These are phyloP conservation scores for Mycena indigotica DNA, from an alignment of 768 basidiomycete species.

Conservation along the genomic window DNA sequence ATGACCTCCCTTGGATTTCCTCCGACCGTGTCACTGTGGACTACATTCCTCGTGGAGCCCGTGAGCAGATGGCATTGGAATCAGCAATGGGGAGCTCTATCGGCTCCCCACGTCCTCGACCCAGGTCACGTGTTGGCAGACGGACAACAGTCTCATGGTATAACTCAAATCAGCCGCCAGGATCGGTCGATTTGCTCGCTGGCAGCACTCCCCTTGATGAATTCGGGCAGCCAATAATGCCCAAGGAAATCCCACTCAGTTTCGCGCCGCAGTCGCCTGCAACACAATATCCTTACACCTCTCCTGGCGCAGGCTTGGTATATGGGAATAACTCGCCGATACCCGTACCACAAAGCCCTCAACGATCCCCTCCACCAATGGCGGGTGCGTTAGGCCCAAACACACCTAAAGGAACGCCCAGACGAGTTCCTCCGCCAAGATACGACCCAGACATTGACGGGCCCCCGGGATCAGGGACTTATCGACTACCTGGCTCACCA, in stretches of 20 bases:
- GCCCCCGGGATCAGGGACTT: not conserved
- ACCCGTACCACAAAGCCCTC: not conserved
- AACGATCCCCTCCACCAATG: constrained; percentile 1
- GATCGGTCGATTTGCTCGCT: constrained; percentile 12
- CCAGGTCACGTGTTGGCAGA: constrained; percentile 8
- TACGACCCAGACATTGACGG: not conserved
- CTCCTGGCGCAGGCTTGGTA: constrained; percentile 94
- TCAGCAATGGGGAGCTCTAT: not conserved
- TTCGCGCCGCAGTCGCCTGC: not conserved
- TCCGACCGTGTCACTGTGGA: constrained; percentile 43
- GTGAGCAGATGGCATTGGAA: constrained; percentile 4
- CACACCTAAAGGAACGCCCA: constrained; percentile 1
- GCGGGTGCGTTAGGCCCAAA: constrained; percentile 1
- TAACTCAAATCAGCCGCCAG: constrained; percentile 16
- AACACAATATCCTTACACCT: constrained; percentile 40
- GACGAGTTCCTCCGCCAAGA: constrained; percentile 14
- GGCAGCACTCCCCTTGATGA: constrained; percentile 4
- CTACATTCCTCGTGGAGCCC: constrained; percentile 41
- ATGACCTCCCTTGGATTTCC: constrained; percentile 48
- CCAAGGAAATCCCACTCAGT: not conserved
- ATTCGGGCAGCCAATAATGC: constrained; percentile 7
- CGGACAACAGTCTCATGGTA: constrained; percentile 33
- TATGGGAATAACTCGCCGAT: constrained; percentile 74
- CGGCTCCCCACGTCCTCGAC: not conserved
- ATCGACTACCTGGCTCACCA: constrained; percentile 4